phyloP scores from a whole-genome alignment of 139 green algal genomes.

The Gonium pectorale region DNA sequence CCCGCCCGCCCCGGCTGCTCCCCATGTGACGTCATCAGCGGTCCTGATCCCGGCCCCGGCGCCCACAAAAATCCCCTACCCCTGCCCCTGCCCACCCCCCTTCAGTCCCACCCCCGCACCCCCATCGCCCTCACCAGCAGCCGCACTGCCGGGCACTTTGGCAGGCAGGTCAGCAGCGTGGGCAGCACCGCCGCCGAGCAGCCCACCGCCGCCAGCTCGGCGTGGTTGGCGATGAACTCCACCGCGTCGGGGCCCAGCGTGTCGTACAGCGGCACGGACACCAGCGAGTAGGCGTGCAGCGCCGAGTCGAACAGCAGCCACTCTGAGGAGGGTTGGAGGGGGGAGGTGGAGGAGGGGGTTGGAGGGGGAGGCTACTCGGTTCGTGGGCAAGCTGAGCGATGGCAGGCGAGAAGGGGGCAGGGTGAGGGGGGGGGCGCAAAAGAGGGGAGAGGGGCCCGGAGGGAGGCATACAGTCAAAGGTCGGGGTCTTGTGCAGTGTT shows the following conservation, averaged over 20 bases:
- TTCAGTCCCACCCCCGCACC: not conserved
- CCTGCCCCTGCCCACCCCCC: not conserved
- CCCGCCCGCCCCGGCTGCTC: no score
- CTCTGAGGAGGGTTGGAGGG: conserved; percentile 60
- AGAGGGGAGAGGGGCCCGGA: no score
- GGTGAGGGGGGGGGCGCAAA: not conserved
- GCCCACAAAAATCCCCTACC: no score
- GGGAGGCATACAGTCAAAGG: no score
- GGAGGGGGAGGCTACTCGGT: no score
- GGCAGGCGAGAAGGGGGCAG: not conserved
- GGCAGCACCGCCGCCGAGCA: conserved; percentile 78
- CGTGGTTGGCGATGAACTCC: conserved; percentile 95
- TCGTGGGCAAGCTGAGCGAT: no score
- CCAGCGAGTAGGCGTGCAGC: conserved; percentile 88
- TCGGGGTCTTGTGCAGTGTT: no score
- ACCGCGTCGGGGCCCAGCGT: conserved; percentile 95
- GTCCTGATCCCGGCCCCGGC: no score
- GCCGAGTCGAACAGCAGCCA: conserved; percentile 94
- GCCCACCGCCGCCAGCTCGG: conserved; percentile 87
- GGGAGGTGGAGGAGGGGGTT: no score
- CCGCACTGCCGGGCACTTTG: conserved; percentile 79
- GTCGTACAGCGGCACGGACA: conserved; percentile 97
- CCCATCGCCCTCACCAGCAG: conserved; percentile 75
- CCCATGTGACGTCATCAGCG: no score
- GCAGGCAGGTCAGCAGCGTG: conserved; percentile 80